These are phyloP conservation scores for Mortierella sp. DNA, from an alignment of 371 early-diverging fungal genomes.

Conservation along the genomic window DNA sequence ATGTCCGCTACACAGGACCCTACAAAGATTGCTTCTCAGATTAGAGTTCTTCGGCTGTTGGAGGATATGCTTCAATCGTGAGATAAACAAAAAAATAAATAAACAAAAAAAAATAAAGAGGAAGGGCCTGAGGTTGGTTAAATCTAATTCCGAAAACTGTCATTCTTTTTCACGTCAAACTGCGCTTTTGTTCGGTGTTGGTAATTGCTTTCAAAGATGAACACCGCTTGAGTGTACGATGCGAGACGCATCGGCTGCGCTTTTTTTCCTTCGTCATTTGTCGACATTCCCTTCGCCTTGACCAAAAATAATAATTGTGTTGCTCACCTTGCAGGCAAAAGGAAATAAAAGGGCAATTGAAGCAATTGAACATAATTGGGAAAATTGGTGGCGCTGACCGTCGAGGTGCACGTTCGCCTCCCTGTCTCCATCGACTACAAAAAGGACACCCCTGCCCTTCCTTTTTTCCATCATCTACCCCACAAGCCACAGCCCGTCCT, in stretches of 20 bases:
- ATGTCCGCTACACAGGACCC: conserved; percentile 33
- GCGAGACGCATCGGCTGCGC: neutral
- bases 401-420: too few species aligned
- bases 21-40: conserved; percentile 28
- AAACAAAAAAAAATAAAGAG: neutral
- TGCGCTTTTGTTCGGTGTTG: neutral
- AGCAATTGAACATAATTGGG: too few species aligned
- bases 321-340: too few species aligned
- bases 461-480: neutral
- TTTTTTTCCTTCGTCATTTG: neutral
- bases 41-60: conserved; percentile 42
- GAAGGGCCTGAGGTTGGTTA: neutral
- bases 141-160: neutral
- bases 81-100: neutral
- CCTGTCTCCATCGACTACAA: neutral
- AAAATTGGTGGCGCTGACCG: neutral
- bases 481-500: neutral
- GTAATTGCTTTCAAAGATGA: too few species aligned
- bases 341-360: too few species aligned
- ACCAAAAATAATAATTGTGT: too few species aligned
- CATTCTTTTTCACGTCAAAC: too few species aligned
- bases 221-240: too few species aligned
- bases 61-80: conserved; percentile 45
- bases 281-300: neutral
- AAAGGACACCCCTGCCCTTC: neutral